These are phyloP conservation scores for Aspergillus taichungensis DNA, from an alignment of 495 filamentous ascomycete genomes.

Conservation along the genomic window DNA sequence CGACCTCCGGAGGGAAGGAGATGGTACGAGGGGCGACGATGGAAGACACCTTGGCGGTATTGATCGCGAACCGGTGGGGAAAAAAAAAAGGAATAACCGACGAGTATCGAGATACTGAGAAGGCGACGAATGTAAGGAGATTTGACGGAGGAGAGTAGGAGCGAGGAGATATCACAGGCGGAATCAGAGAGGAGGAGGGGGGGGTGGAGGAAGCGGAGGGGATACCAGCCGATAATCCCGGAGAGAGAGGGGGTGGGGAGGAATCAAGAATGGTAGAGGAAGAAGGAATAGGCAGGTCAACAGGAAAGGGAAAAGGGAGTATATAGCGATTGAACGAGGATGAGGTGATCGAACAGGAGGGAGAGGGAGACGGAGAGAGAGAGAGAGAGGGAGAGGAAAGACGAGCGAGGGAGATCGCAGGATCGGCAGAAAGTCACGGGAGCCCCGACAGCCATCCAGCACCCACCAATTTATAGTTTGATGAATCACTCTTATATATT, in stretches of 20 bases:
- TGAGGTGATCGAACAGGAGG: neutral
- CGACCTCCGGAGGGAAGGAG: constrained; percentile 69
- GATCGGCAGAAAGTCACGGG: constrained; percentile 24
- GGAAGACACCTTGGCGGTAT: constrained; percentile 82
- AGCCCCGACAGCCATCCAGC: neutral
- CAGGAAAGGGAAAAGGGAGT: neutral
- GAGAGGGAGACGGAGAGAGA: neutral
- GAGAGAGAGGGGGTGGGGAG: neutral
- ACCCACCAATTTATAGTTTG: too few relatives aligned
- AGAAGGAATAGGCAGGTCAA: neutral
- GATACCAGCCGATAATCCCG: too few relatives aligned
- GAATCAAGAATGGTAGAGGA: neutral
- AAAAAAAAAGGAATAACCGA: neutral
- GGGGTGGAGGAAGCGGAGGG: neutral
- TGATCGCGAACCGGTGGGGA: constrained; percentile 27
- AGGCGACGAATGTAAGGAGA: too few relatives aligned
- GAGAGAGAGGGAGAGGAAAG: neutral
- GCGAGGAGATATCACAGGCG: constrained; percentile 6
- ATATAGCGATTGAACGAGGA: neutral
- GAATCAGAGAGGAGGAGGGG: constrained; percentile 1
- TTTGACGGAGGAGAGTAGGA: constrained; percentile 1
- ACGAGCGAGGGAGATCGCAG: neutral
- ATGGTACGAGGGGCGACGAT: constrained; percentile 70
- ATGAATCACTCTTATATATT: too few relatives aligned
- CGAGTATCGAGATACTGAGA: too few relatives aligned